These are phyloP conservation scores for Phialophora tarda DNA, from an alignment of 2,329 filamentous ascomycete genomes.

Conservation along the genomic window DNA sequence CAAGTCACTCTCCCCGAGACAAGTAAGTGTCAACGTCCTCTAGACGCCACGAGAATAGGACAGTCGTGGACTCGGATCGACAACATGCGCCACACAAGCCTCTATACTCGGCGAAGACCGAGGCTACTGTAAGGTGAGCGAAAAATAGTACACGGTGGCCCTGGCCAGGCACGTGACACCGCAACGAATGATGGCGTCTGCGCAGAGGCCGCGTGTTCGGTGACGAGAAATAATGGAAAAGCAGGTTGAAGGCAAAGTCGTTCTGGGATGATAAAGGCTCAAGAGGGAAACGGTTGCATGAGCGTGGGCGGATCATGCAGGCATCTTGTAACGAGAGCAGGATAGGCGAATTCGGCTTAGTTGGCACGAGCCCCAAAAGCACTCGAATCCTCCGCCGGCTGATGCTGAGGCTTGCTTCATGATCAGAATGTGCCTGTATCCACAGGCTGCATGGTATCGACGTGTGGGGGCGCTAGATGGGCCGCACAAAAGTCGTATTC, in stretches of 20 bases:
- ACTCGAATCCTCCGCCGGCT: slow-evolving; percentile 4
- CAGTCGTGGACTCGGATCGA: slow-evolving; percentile 14
- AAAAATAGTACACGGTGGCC: not conserved
- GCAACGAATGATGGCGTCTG: not conserved
- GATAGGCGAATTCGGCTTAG: slow-evolving; percentile 21
- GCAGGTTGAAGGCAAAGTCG: slow-evolving; percentile 20
- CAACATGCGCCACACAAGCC: slow-evolving; percentile 30
- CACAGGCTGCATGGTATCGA: slow-evolving; percentile 12
- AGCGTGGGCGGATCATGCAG: slow-evolving; percentile 26
- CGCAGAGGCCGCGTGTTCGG: slow-evolving; percentile 6
- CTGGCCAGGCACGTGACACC: slow-evolving; percentile 27
- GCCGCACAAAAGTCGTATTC: slow-evolving; percentile 31
- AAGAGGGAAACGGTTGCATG: slow-evolving; percentile 26
- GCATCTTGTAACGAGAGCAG: slow-evolving; percentile 29
- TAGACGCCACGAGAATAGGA: slow-evolving; percentile 10
- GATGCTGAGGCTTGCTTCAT: slow-evolving; percentile 23
- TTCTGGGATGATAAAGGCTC: slow-evolving; percentile 29
- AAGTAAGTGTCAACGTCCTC: slow-evolving; percentile 9
- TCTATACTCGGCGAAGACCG: slow-evolving; percentile 20
- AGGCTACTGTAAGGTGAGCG: slow-evolving; percentile 7
- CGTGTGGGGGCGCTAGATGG: slow-evolving; percentile 26
- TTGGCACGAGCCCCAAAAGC: slow-evolving; percentile 14
- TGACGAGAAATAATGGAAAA: slow-evolving; percentile 21
- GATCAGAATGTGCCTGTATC: slow-evolving; percentile 11
- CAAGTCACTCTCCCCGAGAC: slow-evolving; percentile 30